Percentiles rank a stretch among this genome's conserved stretches.
These are phyloP conservation scores for Backusella parvicylindrica DNA, from an alignment of 192 early-diverging fungal species.

Conservation along the genomic window DNA sequence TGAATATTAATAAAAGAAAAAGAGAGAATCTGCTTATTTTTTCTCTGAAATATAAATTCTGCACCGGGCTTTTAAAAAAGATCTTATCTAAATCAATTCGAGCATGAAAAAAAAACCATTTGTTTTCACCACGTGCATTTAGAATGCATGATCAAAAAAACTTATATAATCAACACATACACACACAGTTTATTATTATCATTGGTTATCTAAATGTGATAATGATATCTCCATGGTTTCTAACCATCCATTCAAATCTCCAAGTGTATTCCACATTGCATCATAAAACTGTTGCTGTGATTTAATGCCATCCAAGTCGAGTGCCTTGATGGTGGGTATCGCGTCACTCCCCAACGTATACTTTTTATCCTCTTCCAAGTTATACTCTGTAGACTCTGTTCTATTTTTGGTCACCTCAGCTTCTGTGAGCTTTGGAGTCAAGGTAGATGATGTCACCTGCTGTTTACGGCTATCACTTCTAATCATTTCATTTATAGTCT, in stretches of 20 bases:
- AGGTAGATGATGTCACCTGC: not conserved
- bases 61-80: not conserved
- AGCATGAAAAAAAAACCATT: not conserved
- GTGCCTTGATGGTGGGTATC: not conserved
- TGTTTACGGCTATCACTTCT: not conserved
- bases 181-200: not conserved
- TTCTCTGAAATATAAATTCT: not conserved
- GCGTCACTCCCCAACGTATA: not conserved
- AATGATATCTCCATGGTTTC: constrained; percentile 9
- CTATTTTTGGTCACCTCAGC: not conserved
- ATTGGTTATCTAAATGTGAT: not conserved
- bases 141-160: not conserved
- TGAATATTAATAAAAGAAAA: not conserved
- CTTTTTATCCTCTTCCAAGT: not conserved
- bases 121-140: not conserved
- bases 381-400: not conserved
- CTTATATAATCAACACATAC: too few species aligned
- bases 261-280: constrained; percentile 3
- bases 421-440: not conserved
- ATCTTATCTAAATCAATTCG: not conserved
- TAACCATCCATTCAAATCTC: constrained; percentile 10
- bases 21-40: not conserved
- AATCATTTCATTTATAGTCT: constrained; percentile 8
- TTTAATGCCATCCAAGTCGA: constrained; percentile 1
- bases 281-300: constrained; percentile 6